Base-by-base conservation (phyloP, 139 green algal species). In the Coelastrella sp. region DNA sequence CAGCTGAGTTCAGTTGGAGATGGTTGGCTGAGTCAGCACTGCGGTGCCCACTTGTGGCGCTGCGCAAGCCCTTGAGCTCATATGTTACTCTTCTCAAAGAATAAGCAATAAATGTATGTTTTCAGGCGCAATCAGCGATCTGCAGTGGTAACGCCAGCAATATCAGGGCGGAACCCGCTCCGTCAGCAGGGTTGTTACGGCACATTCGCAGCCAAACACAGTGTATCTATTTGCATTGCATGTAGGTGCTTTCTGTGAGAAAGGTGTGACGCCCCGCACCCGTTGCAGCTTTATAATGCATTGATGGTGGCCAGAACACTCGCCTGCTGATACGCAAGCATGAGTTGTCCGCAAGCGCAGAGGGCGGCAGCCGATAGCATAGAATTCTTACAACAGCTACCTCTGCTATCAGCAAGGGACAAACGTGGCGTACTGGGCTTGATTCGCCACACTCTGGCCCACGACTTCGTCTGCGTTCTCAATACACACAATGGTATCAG, bases 401-500 rank as follows among this genome's bases (percentile, higher is more conserved):
- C 74, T 3, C 23, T 81, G 74, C 34, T 81, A 25, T 69, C 51
- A 1, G 19, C 74, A n/a, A 37, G 23, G 2, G 74, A 81, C 51
- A 81, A 81, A 15, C 23, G 23, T 0, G 74, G 74, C 6, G 51
- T 81, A 17, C 51, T 81, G 13, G 23, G 35, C 7, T 35, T 81
- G 19, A 60, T 81, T 17, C 40, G 40, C 8, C 64, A 73, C 34
- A 73, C 64, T 4, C 5, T 41, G 21, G 64, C 64, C 19, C 35
- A 73, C 43, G 35, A 41, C 27, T 41, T 41, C 25, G 64, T 73
- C 7, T 43, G 27, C 27, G 34, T 73, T 41, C 64, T 73, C 11
- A 41, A 48, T 43, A 41, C 53, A 21, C 53, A 51, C 62, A 38
- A 71, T 38, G 69, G 69, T 23, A 78, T 78, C 41, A 78, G 37